Base-by-base conservation (phyloP, 2,329 filamentous ascomycete genomes). In the Mollisia scopiformis region DNA sequence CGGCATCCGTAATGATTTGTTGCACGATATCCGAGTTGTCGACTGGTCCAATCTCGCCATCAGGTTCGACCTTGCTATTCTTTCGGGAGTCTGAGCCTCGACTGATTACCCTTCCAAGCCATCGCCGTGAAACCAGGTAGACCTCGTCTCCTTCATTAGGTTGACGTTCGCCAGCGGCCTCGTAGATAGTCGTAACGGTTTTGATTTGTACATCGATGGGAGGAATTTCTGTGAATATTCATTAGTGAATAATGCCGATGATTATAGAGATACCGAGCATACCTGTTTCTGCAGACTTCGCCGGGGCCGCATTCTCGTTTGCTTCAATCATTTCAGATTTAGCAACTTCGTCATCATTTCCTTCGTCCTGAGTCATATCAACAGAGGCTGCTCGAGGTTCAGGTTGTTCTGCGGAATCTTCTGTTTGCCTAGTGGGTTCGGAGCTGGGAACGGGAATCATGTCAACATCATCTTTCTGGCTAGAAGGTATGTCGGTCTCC, bases 1-100 rank as follows among this genome's bases (percentile, higher is more conserved):
- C 73, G 10, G 80, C 76, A 61, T 86, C 82, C 53, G 75, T 75
- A 59, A 88, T 78, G 35, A 82, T 80, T 64, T 88, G 82, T 61
- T 88, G 79, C 55, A 93, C 86, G 62, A 97, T 88, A 71, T 93
- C 90, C 0, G 90, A 87, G 72, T 97, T 97, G 79, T 97, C 92
- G 31, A 98, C 84, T 0, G 91, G 90, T 1, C 93, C 93, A 7
- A 78, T 69, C 4, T 86, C 83, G 6, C 84, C 85, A 60, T 88
- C 83, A 11, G 80, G 73, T 10, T 83, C 82, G n/a, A 81, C 77
- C 64, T 90, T 90, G 62, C 84, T 82, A 21, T 80, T 81, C 55
- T 82, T 76, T 59, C 84, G 82, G 16, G 80, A 75, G n/a, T 86
- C 83, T 8, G 84, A 81, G 52, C 84, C 85, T 58, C 91, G 81